Conservation (phyloP, 768 basidiomycete genomes). For the Kwoniella dejecticola region DNA sequence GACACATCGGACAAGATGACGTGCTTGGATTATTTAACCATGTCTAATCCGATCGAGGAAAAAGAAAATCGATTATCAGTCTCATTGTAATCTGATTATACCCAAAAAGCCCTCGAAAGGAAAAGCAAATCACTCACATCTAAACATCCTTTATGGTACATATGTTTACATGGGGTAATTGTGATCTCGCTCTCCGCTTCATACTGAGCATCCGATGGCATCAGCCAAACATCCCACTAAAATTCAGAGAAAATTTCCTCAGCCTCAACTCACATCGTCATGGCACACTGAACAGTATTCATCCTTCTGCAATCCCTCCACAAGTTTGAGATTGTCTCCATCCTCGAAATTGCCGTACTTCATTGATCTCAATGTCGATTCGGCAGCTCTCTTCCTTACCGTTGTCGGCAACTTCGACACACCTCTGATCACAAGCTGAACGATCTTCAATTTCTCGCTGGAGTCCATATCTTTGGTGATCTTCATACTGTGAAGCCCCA, state of each 20-base stretch:
- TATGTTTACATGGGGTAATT: conserved; percentile 46
- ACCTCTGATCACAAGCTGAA: conserved; percentile 16
- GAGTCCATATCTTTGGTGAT: conserved; percentile 22
- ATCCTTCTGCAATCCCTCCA: conserved; percentile 33
- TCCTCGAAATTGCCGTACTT: conserved; percentile 16
- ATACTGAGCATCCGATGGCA: conserved; percentile 23
- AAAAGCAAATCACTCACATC: too few species aligned
- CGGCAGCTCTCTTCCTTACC: conserved; percentile 20
- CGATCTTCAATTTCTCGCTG: conserved; percentile 23
- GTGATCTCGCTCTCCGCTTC: conserved; percentile 27
- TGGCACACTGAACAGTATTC: conserved; percentile 45
- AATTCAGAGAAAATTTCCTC: background rate
- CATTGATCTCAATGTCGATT: conserved; percentile 17
- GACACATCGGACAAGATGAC: conserved; percentile 48
- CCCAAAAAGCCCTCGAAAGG: too few species aligned
- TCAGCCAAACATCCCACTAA: background rate
- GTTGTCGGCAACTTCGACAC: conserved; percentile 14
- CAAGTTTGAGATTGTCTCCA: background rate
- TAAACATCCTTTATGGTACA: conserved; percentile 47
- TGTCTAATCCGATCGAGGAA: conserved; percentile 35
- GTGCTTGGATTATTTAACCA: conserved; percentile 41
- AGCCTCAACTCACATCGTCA: conserved; percentile 41
- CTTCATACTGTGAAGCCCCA: background rate
- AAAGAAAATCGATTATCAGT: too few species aligned
- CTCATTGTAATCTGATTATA: too few species aligned